Percentiles rank a stretch among this genome's conserved stretches.
Evolutionary conservation across 2,329 filamentous ascomycete species (phyloP).

Genomic region (Cladophialophora chaetospira): DNA sequence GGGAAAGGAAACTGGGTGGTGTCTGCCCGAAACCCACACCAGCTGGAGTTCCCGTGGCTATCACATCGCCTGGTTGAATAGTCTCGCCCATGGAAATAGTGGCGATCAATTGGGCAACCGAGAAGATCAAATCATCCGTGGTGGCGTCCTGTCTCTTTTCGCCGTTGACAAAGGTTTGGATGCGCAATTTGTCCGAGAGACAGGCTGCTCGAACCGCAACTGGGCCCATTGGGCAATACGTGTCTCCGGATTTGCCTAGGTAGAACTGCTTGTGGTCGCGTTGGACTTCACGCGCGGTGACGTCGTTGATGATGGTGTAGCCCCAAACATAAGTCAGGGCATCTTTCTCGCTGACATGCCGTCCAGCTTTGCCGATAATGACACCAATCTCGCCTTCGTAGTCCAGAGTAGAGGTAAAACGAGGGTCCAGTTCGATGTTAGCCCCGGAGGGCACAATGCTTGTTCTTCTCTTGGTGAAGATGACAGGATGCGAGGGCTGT

Average conservation of each 20-base stretch:
- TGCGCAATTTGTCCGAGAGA: constrained; percentile 45
- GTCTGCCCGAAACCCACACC: constrained; percentile 48
- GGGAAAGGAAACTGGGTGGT: constrained; percentile 42
- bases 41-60: constrained; percentile 50
- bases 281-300: constrained; percentile 56
- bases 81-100: constrained; percentile 54
- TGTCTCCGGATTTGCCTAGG: constrained; percentile 59
- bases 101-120: constrained; percentile 49
- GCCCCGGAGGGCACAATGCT: constrained; percentile 55
- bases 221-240: constrained; percentile 59
- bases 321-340: constrained; percentile 59
- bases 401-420: constrained; percentile 54
- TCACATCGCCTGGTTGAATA: constrained; percentile 52
- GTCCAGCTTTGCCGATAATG: constrained; percentile 56
- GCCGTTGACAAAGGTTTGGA: constrained; percentile 54
- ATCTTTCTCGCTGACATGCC: constrained; percentile 46
- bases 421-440: constrained; percentile 48
- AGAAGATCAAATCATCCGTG: constrained; percentile 54
- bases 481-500: constrained; percentile 37
- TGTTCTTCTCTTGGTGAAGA: constrained; percentile 39
- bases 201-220: constrained; percentile 52
- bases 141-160: constrained; percentile 53
- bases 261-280: constrained; percentile 63
- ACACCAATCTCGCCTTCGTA: constrained; percentile 62
- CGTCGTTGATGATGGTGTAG: constrained; percentile 59